Conservation (phyloP, 2,329 filamentous ascomycete species). For the Xylariaceae sp. region DNA sequence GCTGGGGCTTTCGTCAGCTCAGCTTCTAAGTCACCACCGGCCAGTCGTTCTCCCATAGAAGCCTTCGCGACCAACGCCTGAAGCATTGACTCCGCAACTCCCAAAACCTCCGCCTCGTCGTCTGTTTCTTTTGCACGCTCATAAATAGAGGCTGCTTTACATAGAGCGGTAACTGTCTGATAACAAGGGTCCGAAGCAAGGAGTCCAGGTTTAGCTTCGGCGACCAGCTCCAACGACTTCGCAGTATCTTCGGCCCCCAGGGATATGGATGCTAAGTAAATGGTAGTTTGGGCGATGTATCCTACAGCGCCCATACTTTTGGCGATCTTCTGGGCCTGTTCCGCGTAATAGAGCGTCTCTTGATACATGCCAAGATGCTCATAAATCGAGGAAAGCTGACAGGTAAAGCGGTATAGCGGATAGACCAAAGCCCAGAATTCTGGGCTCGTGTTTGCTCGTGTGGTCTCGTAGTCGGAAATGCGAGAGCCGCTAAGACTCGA, state of each 20-base stretch:
- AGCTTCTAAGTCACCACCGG: slow-evolving; percentile 32
- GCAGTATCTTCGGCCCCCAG: slow-evolving; percentile 53
- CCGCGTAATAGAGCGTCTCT: slow-evolving; percentile 81
- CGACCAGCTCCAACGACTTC: slow-evolving; percentile 51
- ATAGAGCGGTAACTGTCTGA: slow-evolving; percentile 44
- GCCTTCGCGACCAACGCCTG: slow-evolving; percentile 29
- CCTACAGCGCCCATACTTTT: slow-evolving; percentile 59
- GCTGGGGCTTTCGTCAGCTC: slow-evolving; percentile 34
- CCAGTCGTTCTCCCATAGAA: slow-evolving; percentile 7
- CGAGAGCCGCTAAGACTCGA: slow-evolving; percentile 28
- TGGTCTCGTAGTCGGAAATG: slow-evolving; percentile 21
- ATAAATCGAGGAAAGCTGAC: slow-evolving; percentile 72
- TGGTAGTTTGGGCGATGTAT: slow-evolving; percentile 48
- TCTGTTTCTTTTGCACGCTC: slow-evolving; percentile 43
- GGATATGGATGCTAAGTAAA: slow-evolving; percentile 51
- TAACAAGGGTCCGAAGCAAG: slow-evolving; percentile 41
- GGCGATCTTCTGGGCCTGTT: slow-evolving; percentile 76
- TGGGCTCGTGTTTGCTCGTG: slow-evolving; percentile 45
- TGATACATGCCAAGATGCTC: slow-evolving; percentile 80
- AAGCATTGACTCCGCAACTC: slow-evolving; percentile 45
- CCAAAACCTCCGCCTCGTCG: slow-evolving; percentile 40
- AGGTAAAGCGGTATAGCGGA: slow-evolving; percentile 64
- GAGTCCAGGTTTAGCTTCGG: slow-evolving; percentile 48
- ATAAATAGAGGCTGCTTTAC: slow-evolving; percentile 52
- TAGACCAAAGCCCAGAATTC: slow-evolving; percentile 75